phyloP scores from a whole-genome alignment of 2,329 filamentous ascomycete species.

The Microdochium paspali region DNA sequence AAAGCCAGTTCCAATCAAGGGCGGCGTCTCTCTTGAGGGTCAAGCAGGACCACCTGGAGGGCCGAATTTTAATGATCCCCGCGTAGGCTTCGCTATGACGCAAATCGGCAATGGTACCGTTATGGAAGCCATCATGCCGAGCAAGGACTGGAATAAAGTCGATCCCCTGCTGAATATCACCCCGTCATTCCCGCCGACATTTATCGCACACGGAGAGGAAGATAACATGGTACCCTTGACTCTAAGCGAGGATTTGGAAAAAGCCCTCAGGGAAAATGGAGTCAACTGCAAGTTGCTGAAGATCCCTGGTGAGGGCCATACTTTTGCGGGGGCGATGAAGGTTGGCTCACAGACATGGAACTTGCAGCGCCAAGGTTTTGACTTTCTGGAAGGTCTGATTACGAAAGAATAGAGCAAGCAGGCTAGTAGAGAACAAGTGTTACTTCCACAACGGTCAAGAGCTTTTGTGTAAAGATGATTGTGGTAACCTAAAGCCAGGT shows the following conservation, averaged over 20 bases:
- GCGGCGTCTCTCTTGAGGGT: constrained; percentile 30
- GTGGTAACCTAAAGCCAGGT: background rate
- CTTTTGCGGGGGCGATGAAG: constrained; percentile 30
- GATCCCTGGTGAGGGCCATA: constrained; percentile 30
- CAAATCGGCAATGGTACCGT: constrained; percentile 29
- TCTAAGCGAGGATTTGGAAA: constrained; percentile 21
- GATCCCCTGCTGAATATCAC: constrained; percentile 24
- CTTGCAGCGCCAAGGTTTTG: constrained; percentile 27
- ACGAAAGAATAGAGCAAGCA: constrained; percentile 8
- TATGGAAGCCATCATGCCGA: constrained; percentile 19
- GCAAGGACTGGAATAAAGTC: constrained; percentile 14
- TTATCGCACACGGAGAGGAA: constrained; percentile 27
- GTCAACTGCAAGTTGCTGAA: constrained; percentile 25
- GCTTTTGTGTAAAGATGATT: no score
- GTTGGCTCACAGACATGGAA: constrained; percentile 23
- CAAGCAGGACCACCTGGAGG: constrained; percentile 16
- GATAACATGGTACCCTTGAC: constrained; percentile 27
- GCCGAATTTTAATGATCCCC: constrained; percentile 23
- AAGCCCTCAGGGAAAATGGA: constrained; percentile 13
- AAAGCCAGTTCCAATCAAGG: constrained; percentile 23
- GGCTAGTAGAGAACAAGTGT: no score
- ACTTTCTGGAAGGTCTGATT: constrained; percentile 24
- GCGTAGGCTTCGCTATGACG: constrained; percentile 28
- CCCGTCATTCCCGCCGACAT: constrained; percentile 24
- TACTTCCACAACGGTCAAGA: no score